Percentiles rank a stretch among this genome's conserved stretches.
Conservation (phyloP, 306 rosid species). For the cucumber (Cucumis sativus) region Cucumber_9930_V3 NC_026661.2:12724501-12725000, state of each 20-base stretch:
- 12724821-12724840: neutral
- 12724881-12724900: neutral
- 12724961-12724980: slow-evolving; percentile 77
- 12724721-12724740: neutral
- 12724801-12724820: neutral
- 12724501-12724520: slow-evolving; percentile 41
- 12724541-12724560: neutral
- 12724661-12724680: neutral
- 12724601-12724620: neutral
- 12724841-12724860: neutral
- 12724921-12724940: slow-evolving; percentile 9
- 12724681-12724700: neutral
- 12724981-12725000: slow-evolving; percentile 66
- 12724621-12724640: neutral
- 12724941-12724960: slow-evolving; percentile 73
- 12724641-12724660: neutral
- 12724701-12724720: neutral
- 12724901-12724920: slow-evolving; percentile 1
- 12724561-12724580: neutral
- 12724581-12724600: neutral
- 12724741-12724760: neutral
- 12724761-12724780: neutral
- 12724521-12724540: slow-evolving; percentile 18
- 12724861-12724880: neutral
- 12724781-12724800: neutral